Conservation (phyloP, 2,329 filamentous ascomycete genomes). For the Monosporascus ibericus region DNA sequence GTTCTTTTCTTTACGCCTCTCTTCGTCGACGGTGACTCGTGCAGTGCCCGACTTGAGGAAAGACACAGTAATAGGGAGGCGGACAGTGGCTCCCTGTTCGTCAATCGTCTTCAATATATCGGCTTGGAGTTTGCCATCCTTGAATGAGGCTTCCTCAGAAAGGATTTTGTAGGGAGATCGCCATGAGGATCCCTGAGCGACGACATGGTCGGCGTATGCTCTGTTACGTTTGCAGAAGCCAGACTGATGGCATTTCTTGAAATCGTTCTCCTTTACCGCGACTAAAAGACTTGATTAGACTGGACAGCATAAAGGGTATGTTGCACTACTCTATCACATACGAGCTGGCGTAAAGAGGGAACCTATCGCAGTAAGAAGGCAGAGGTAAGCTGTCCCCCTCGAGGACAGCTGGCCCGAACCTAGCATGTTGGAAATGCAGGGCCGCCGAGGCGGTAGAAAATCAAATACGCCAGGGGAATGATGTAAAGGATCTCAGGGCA, state of each 20-base stretch:
- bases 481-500: too few relatives aligned
- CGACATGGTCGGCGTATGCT: constrained; percentile 74
- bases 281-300: constrained; percentile 39
- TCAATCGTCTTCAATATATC: constrained; percentile 75
- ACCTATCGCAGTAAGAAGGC: constrained; percentile 51
- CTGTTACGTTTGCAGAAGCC: constrained; percentile 97
- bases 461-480: too few relatives aligned
- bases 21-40: constrained; percentile 84
- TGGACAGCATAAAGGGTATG: background rate
- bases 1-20: constrained; percentile 80
- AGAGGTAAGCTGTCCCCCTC: constrained; percentile 60
- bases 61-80: constrained; percentile 75
- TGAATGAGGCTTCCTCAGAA: constrained; percentile 65
- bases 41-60: constrained; percentile 88
- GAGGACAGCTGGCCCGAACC: constrained; percentile 44
- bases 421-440: constrained; percentile 36
- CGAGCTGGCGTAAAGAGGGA: constrained; percentile 59
- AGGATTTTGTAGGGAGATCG: constrained; percentile 74
- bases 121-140: constrained; percentile 73
- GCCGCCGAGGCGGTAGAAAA: too few relatives aligned
- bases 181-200: constrained; percentile 61
- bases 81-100: constrained; percentile 59
- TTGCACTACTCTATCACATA: constrained; percentile 32
- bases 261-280: constrained; percentile 89
- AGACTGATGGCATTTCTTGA: constrained; percentile 93